These are phyloP conservation scores for Penicillium sp. DNA, from an alignment of 2,329 filamentous ascomycete species.

Conservation along the genomic window DNA sequence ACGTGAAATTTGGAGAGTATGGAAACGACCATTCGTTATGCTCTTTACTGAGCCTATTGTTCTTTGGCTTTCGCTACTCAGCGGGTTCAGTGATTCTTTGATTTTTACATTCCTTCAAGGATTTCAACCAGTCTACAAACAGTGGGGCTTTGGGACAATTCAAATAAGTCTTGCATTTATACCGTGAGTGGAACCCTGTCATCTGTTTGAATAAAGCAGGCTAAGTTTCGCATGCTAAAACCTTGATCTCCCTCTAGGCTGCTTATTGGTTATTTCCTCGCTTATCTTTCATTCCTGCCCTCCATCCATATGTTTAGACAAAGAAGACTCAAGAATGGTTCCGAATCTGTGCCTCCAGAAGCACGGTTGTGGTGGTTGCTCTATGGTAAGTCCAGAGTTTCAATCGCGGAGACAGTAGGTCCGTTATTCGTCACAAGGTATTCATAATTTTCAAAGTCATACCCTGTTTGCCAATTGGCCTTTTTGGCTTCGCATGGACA, in stretches of 20 bases:
- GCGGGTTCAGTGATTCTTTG: constrained; percentile 64
- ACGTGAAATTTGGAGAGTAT: constrained; percentile 58
- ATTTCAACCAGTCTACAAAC: constrained; percentile 59
- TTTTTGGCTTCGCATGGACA: constrained; percentile 64
- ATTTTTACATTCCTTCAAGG: constrained; percentile 69
- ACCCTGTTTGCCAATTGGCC: constrained; percentile 58
- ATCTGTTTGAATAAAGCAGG: background rate
- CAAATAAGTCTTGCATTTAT: constrained; percentile 56
- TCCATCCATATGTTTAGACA: constrained; percentile 47
- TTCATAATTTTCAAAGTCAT: constrained; percentile 38
- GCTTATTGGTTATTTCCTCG: constrained; percentile 58
- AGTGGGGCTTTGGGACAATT: constrained; percentile 59
- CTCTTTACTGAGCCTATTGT: constrained; percentile 67
- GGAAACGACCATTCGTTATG: constrained; percentile 64
- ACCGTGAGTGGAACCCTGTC: constrained; percentile 38
- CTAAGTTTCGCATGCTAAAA: background rate
- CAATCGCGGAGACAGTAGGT: background rate
- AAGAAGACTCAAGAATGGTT: constrained; percentile 42
- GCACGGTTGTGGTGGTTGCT: constrained; percentile 60
- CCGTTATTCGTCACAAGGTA: background rate
- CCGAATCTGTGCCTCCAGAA: constrained; percentile 61
- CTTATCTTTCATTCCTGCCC: constrained; percentile 57
- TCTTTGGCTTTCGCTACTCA: constrained; percentile 59
- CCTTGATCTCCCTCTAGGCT: constrained; percentile 33
- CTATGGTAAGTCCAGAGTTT: constrained; percentile 41